Percentiles rank a stretch among this genome's conserved stretches.
phyloP scores from a whole-genome alignment of 2,329 filamentous ascomycete genomes.

The Aspergillus niger region DNA sequence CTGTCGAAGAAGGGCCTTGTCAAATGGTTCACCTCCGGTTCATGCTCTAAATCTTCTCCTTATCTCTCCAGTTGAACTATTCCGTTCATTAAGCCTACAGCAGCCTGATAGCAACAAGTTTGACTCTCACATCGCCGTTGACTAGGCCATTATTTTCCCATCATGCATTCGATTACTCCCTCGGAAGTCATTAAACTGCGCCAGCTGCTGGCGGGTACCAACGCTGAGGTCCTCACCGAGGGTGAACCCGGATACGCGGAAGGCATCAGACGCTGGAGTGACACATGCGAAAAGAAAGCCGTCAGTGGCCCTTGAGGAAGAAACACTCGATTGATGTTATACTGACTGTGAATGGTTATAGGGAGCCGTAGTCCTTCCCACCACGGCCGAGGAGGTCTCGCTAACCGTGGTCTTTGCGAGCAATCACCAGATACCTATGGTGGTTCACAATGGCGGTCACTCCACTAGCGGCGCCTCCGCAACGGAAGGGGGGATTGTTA shows the following conservation, averaged over 20 bases:
- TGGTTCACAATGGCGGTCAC: background rate
- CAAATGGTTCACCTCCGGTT: too few species aligned
- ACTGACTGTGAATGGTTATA: background rate
- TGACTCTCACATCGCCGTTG: background rate
- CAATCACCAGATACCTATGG: background rate
- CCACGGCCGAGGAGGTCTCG: background rate
- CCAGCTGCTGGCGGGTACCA: background rate
- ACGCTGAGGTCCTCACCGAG: background rate
- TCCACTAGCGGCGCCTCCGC: background rate
- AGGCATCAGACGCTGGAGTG: background rate
- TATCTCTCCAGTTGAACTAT: too few species aligned
- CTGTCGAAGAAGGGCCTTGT: too few species aligned
- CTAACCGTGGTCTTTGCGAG: background rate
- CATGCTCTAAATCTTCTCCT: too few species aligned
- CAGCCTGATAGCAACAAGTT: too few species aligned
- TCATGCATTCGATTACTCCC: background rate
- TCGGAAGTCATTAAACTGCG: background rate
- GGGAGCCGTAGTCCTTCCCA: background rate
- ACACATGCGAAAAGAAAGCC: background rate
- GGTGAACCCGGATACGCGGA: background rate
- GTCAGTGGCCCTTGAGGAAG: background rate
- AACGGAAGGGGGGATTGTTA: conserved; percentile 3
- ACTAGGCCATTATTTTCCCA: background rate
- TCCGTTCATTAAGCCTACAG: too few species aligned
- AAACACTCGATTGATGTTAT: background rate